A percentile compares a stretch with the other conserved stretches of the same genome.
These are phyloP conservation scores for Pseudohyphozyma bogoriensis DNA, from an alignment of 768 basidiomycete species.

Conservation along the genomic window DNA sequence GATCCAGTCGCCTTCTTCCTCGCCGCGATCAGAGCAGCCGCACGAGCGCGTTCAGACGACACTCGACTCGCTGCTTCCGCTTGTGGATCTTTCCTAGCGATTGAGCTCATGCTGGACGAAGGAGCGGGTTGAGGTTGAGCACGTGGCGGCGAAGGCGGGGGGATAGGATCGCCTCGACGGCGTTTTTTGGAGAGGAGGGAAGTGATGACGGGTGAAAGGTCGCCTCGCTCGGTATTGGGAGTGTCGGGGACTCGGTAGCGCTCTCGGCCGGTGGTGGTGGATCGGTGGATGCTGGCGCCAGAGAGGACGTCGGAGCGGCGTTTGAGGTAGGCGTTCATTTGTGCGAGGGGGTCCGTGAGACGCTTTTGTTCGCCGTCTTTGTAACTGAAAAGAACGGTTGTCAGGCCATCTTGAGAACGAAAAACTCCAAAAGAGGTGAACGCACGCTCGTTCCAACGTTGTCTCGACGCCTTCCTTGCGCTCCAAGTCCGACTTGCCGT, in stretches of 20 bases:
- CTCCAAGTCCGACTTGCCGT: constrained; percentile 23
- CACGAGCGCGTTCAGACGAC: constrained; percentile 16
- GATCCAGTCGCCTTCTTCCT: neutral
- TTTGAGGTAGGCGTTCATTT: constrained; percentile 31
- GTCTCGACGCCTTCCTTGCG: constrained; percentile 17
- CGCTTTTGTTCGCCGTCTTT: constrained; percentile 30
- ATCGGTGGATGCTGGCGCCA: neutral
- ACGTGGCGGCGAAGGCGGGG: neutral
- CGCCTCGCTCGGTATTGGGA: neutral
- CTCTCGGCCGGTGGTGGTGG: constrained; percentile 3
- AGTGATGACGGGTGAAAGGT: constrained; percentile 13
- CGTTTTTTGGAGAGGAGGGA: constrained; percentile 8
- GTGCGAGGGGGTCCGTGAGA: constrained; percentile 27
- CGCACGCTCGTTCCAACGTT: constrained; percentile 23
- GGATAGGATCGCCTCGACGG: neutral
- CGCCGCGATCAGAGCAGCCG: constrained; percentile 20
- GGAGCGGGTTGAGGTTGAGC: neutral
- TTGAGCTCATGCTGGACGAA: neutral
- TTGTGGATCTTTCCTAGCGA: neutral
- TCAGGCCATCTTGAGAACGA: neutral
- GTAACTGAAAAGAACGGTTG: constrained; percentile 12
- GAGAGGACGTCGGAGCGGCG: constrained; percentile 23
- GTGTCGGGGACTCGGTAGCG: constrained; percentile 11
- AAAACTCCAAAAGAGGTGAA: neutral
- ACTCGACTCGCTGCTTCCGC: constrained; percentile 7